Percentiles rank a stretch among this genome's conserved stretches.
Evolutionary conservation across 345 rosid species (phyloP).

Genomic region (Citrus cavaleriei): DNA sequence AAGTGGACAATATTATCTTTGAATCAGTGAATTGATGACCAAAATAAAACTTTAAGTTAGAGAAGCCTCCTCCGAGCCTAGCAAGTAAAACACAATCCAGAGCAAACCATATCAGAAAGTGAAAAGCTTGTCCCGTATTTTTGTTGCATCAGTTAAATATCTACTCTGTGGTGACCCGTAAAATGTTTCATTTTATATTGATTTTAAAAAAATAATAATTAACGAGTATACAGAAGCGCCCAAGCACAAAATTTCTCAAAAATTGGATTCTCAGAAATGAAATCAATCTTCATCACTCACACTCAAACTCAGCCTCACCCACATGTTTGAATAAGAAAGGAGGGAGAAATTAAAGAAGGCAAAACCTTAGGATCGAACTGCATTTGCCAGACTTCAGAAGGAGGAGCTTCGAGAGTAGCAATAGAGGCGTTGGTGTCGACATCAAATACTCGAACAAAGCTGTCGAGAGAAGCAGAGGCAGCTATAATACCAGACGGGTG

Average conservation of each 20-base stretch:
- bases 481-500: slow-evolving; percentile 95
- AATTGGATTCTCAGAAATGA: neutral
- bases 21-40: neutral
- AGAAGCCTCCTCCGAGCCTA: neutral
- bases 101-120: neutral
- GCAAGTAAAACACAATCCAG: neutral
- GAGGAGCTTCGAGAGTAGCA: slow-evolving; percentile 91
- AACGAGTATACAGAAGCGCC: neutral
- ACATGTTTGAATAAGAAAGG: neutral
- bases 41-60: neutral
- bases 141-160: neutral
- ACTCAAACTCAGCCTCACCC: neutral
- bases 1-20: neutral
- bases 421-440: slow-evolving; percentile 88
- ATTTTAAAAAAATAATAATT: neutral
- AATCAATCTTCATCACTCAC: neutral
- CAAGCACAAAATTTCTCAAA: neutral
- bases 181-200: neutral
- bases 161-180: neutral
- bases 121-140: neutral
- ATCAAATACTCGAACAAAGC: slow-evolving; percentile 93
- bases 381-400: slow-evolving; percentile 98
- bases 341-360: neutral
- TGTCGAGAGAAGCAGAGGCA: slow-evolving; percentile 91
- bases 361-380: slow-evolving; percentile 85